These are phyloP conservation scores for Hanseniaspora taiwanica DNA, from an alignment of 805 yeast species.

Conservation along the genomic window DNA sequence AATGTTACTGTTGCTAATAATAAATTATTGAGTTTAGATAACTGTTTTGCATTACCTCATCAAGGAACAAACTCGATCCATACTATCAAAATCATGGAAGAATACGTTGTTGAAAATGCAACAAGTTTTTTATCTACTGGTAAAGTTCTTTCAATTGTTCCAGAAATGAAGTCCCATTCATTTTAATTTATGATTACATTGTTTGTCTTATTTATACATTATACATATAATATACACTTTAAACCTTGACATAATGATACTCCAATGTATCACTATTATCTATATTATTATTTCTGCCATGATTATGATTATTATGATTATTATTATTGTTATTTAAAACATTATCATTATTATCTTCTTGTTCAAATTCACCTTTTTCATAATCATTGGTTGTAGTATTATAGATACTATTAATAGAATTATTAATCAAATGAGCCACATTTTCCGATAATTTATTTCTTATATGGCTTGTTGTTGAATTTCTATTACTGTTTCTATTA, in stretches of 20 bases:
- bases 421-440: not conserved
- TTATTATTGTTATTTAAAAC: not conserved
- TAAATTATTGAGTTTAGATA: slow-evolving; percentile 48
- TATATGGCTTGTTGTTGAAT: no score
- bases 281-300: not conserved
- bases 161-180: slow-evolving; percentile 43
- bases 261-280: not conserved
- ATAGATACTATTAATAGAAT: not conserved
- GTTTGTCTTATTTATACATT: not conserved
- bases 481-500: not conserved
- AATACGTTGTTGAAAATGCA: slow-evolving; percentile 59
- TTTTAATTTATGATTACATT: slow-evolving; percentile 3
- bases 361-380: not conserved
- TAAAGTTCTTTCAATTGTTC: slow-evolving; percentile 62
- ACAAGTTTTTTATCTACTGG: slow-evolving; percentile 46
- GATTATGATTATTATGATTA: not conserved
- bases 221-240: not conserved
- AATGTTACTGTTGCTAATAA: slow-evolving; percentile 33
- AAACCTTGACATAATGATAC: not conserved
- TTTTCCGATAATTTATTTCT: not conserved
- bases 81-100: slow-evolving; percentile 72
- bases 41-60: slow-evolving; percentile 73
- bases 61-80: slow-evolving; percentile 76
- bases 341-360: not conserved
- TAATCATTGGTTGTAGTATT: not conserved